phyloP scores from a whole-genome alignment of 352 stramenopile genomes.

The Halophytophthora batemanensis region DNA sequence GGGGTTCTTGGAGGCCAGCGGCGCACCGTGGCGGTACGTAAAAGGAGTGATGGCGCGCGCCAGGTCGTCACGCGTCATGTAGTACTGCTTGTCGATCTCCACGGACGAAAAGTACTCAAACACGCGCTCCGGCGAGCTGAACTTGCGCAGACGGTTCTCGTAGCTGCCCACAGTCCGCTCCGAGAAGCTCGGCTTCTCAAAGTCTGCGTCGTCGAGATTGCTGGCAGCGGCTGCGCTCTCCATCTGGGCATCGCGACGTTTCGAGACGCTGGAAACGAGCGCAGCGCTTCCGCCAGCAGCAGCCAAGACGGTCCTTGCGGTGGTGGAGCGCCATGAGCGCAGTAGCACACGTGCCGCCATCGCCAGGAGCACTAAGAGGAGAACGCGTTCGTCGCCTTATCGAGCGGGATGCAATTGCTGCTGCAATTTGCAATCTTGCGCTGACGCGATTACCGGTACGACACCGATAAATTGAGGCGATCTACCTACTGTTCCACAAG shows the following conservation, averaged over 20 bases:
- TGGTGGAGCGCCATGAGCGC: constrained; percentile 12
- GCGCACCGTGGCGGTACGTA: constrained; percentile 69
- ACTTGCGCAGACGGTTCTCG: constrained; percentile 86
- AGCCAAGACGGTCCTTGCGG: constrained; percentile 8
- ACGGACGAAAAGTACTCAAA: constrained; percentile 91
- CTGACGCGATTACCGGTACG: background rate
- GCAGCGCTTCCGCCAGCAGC: constrained; percentile 1
- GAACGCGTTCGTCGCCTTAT: too few species aligned
- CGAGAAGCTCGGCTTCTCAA: constrained; percentile 50
- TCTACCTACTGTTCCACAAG: too few species aligned
- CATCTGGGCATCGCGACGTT: constrained; percentile 1
- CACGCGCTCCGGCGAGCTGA: constrained; percentile 81
- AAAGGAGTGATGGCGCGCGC: constrained; percentile 83
- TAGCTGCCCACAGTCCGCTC: constrained; percentile 85
- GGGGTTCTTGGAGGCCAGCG: constrained; percentile 72
- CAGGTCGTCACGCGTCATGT: constrained; percentile 82
- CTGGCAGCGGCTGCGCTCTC: constrained; percentile 16
- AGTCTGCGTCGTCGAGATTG: too few species aligned
- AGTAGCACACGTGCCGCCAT: constrained; percentile 36
- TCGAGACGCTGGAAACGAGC: constrained; percentile 7
- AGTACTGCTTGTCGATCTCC: constrained; percentile 74
- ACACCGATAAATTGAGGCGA: too few species aligned
- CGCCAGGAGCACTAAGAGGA: background rate
- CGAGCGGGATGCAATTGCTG: too few species aligned
- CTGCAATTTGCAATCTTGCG: too few species aligned